These are phyloP conservation scores for Chiua sp. DNA, from an alignment of 1,284 basidiomycete genomes.

Conservation along the genomic window DNA sequence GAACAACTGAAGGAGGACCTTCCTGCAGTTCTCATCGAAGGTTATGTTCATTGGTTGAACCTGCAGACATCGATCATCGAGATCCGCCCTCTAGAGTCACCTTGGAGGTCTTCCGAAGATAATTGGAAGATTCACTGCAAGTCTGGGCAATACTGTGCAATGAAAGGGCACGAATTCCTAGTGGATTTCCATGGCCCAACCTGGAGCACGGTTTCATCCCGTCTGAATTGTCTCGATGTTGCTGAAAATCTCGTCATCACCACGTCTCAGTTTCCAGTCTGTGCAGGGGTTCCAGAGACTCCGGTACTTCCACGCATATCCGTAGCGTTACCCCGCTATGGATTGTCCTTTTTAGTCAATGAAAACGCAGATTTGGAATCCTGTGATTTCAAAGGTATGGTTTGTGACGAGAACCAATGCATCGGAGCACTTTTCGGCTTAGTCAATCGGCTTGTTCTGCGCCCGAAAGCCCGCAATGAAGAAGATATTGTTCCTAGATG, in stretches of 20 bases:
- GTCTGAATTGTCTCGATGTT: too few relatives aligned
- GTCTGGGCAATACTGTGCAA: conserved; percentile 4
- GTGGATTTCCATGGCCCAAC: conserved; percentile 21
- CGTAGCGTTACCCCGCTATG: conserved; percentile 41
- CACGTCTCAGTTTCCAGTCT: too few relatives aligned
- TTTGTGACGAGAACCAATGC: conserved; percentile 30
- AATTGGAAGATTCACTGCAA: conserved; percentile 19
- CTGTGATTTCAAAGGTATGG: conserved; percentile 23
- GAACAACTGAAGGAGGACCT: conserved; percentile 40
- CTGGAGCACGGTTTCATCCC: too few relatives aligned
- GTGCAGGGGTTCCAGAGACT: too few relatives aligned
- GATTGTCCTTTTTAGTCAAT: conserved; percentile 40
- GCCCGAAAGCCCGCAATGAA: conserved; percentile 19
- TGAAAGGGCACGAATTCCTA: conserved; percentile 15
- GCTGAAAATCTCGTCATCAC: too few relatives aligned
- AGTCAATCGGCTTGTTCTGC: conserved; percentile 45
- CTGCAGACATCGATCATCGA: conserved; percentile 35
- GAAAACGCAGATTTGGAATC: conserved; percentile 32
- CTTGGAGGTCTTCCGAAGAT: conserved; percentile 25
- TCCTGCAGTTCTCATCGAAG: conserved; percentile 38
- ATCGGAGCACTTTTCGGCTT: conserved; percentile 36
- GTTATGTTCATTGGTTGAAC: conserved; percentile 47
- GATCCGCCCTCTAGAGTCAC: conserved; percentile 37
- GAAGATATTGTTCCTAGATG: conserved; percentile 21
- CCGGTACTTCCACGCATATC: too few relatives aligned